Conservation (phyloP, 2,329 filamentous ascomycete genomes). For the Bipolaris zeicola region DNA sequence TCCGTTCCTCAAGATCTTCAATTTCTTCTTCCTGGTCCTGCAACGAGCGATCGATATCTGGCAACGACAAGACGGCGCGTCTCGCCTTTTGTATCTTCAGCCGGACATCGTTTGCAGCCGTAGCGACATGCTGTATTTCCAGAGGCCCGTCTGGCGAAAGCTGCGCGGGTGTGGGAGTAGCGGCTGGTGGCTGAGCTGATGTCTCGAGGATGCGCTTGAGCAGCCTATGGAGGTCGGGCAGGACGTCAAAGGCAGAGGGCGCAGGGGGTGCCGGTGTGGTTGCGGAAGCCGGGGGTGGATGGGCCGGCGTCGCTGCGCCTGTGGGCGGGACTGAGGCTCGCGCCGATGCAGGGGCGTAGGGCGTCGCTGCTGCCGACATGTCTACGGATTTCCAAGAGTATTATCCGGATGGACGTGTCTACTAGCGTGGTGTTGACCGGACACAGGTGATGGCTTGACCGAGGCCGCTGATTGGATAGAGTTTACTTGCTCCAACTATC, state of each 20-base stretch:
- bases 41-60: constrained; percentile 70
- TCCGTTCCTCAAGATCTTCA: constrained; percentile 65
- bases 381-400: constrained; percentile 11
- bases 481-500: constrained; percentile 2
- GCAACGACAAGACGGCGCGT: constrained; percentile 66
- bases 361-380: constrained; percentile 45
- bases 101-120: constrained; percentile 78
- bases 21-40: constrained; percentile 76
- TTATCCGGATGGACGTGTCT: constrained; percentile 8
- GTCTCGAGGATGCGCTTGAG: constrained; percentile 71
- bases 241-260: constrained; percentile 82
- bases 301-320: constrained; percentile 35
- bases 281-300: constrained; percentile 27
- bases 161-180: constrained; percentile 34
- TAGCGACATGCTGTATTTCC: constrained; percentile 76
- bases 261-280: constrained; percentile 68
- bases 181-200: constrained; percentile 44
- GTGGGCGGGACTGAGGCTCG: constrained; percentile 43
- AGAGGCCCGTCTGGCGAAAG: constrained; percentile 49
- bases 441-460: constrained; percentile 20
- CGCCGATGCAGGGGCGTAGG: constrained; percentile 39
- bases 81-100: constrained; percentile 82
- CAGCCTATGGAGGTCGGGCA: constrained; percentile 79
- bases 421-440: constrained; percentile 28
- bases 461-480: constrained; percentile 23